Conservation (phyloP, 2,329 filamentous ascomycete genomes). For the Pseudonectria buxi region DNA sequence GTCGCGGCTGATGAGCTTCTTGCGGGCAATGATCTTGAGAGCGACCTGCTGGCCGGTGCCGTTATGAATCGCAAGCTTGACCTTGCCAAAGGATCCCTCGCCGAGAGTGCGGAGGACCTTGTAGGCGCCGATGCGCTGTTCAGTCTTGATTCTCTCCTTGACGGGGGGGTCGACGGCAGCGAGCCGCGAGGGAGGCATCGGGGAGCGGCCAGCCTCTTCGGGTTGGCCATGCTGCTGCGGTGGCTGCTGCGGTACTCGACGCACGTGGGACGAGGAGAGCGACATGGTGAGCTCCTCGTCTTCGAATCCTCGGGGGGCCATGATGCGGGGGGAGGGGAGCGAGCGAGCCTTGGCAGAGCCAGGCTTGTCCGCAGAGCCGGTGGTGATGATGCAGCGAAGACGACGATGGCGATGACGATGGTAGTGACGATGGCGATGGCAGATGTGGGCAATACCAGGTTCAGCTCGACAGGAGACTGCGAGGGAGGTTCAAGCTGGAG, state of each 20-base stretch:
- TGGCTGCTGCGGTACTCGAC: slow-evolving; percentile 37
- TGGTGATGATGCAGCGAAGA: too few species aligned
- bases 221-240: slow-evolving; percentile 18
- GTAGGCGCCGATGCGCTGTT: slow-evolving; percentile 87
- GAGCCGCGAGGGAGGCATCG: slow-evolving; percentile 23
- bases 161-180: slow-evolving; percentile 30
- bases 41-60: slow-evolving; percentile 92
- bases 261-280: slow-evolving; percentile 58
- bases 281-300: slow-evolving; percentile 80
- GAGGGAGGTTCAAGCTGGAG: background rate
- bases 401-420: too few species aligned
- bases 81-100: slow-evolving; percentile 97
- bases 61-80: slow-evolving; percentile 91
- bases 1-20: slow-evolving; percentile 92
- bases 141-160: slow-evolving; percentile 52
- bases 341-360: background rate
- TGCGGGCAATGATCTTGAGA: slow-evolving; percentile 93
- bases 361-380: too few species aligned
- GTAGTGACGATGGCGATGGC: too few species aligned
- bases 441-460: too few species aligned
- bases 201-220: slow-evolving; percentile 16
- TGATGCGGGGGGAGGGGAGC: slow-evolving; percentile 19
- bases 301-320: slow-evolving; percentile 57
- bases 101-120: slow-evolving; percentile 84
- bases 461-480: too few species aligned